Evolutionary conservation across 805 yeast species (phyloP), one percentile per base, ranked within the genome.

Genomic region (Cyberlindnera nakhonratchasimensis): DNA sequence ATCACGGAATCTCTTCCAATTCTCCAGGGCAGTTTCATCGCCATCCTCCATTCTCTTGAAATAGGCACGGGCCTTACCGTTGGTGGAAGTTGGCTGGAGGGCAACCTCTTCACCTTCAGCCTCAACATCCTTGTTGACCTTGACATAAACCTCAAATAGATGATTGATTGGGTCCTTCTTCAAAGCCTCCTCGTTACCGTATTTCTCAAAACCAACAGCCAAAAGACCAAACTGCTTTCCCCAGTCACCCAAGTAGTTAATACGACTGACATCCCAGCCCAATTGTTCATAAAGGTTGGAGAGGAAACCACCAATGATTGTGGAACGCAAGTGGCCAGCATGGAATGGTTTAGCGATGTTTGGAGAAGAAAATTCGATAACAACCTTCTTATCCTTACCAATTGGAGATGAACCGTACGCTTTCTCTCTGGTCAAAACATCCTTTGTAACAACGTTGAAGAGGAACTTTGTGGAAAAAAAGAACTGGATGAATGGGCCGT

Each of bases 311-410:
- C 99, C 99, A 62, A 93, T 93, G 60, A 93, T 93, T 34, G 99
- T 93, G 24, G 96, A 86, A 68, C 99, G 83, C 66, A 93, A 78
- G 66, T 93, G 99, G 46, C 99, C 99, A 42, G 99, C 99, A 63
- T 93, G 99, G 84, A 93, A 93, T 11, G 99, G 99, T 69, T 93
- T 93, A 52, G 99, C 99, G 59, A 93, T 91, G 67, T 93, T 93
- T 51, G 99, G 99, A 26, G 98, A 90, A 2, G 96, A 87, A 59
- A 93, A 93, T 66, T 93, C 99, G 55, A 93, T 75, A 34, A 89
- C 57, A 14, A 85, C 73, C 49, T 72, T 82, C 68, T 88, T 84
- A 50, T 79, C 80, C 30, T 66, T 66, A 44, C 93, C 96, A 42
- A 86, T 55, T 37, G 89, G 86, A 54, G 82, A 70, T 34, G 79